Conservation (phyloP, 2,329 filamentous ascomycete genomes). For the Fusarium poae region DNA sequence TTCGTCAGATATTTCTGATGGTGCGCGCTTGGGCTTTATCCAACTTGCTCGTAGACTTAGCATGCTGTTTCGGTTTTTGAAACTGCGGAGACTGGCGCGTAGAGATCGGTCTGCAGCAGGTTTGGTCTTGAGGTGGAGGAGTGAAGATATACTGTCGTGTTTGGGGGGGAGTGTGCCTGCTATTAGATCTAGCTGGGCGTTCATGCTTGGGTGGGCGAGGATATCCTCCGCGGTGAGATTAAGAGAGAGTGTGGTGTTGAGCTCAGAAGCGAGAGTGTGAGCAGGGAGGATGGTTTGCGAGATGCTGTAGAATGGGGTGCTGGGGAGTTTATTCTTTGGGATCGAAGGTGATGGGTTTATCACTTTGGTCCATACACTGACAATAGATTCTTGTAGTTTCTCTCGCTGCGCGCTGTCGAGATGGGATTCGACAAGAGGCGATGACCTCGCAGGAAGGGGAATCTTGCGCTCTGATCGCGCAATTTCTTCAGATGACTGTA, state of each 20-base stretch:
- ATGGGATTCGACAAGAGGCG: conserved; percentile 33
- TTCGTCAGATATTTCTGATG: conserved; percentile 1
- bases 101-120: conserved; percentile 16
- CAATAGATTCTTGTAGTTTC: conserved; percentile 58
- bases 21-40: conserved; percentile 42
- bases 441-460: conserved; percentile 53
- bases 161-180: conserved; percentile 42
- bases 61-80: conserved; percentile 44
- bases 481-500: conserved; percentile 59
- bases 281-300: conserved; percentile 65
- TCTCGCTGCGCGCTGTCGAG: conserved; percentile 58
- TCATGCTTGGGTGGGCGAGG: conserved; percentile 64
- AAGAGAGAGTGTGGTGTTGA: conserved; percentile 59
- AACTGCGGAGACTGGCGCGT: conserved; percentile 39
- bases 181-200: conserved; percentile 62
- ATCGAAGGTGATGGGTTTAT: conserved; percentile 58
- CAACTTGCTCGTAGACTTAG: conserved; percentile 47
- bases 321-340: conserved; percentile 58
- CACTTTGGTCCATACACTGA: conserved; percentile 60
- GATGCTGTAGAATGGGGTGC: conserved; percentile 64
- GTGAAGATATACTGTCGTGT: conserved; percentile 24
- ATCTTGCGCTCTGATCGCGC: conserved; percentile 56
- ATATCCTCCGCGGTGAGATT: conserved; percentile 62
- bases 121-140: conserved; percentile 27
- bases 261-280: conserved; percentile 59